phyloP scores from a whole-genome alignment of 2,329 filamentous ascomycete genomes.

The Fusarium buharicum region DNA sequence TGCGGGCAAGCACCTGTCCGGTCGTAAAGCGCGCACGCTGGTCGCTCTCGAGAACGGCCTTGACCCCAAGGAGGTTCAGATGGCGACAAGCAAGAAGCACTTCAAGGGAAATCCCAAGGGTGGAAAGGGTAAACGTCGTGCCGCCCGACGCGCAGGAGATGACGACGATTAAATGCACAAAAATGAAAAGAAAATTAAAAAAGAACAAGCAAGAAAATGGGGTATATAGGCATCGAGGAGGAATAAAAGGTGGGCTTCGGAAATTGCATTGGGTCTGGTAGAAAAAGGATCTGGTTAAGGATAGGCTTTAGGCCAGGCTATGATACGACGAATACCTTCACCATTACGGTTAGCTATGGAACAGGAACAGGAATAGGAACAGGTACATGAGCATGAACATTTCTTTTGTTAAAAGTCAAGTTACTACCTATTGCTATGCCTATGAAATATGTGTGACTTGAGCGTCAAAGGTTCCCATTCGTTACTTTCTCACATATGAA shows the following conservation, averaged over 20 bases:
- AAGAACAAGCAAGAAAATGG: conserved; percentile 62
- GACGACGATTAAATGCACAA: conserved; percentile 46
- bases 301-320: conserved; percentile 25
- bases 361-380: conserved; percentile 23
- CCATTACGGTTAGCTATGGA: conserved; percentile 30
- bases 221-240: conserved; percentile 12
- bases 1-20: conserved; percentile 74
- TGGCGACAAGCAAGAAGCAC: conserved; percentile 85
- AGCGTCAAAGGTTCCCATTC: neutral
- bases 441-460: conserved; percentile 1
- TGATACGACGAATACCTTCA: conserved; percentile 33
- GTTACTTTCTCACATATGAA: conserved; percentile 14
- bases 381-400: conserved; percentile 27
- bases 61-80: conserved; percentile 79
- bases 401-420: conserved; percentile 32
- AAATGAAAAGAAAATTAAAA: conserved; percentile 46
- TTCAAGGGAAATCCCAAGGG: conserved; percentile 81
- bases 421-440: neutral
- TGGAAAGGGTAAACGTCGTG: conserved; percentile 61
- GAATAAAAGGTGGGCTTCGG: conserved; percentile 64
- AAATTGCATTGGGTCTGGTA: conserved; percentile 45
- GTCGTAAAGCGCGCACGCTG: conserved; percentile 83
- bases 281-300: conserved; percentile 31
- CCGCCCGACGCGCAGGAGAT: conserved; percentile 28
- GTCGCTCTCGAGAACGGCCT: conserved; percentile 85